phyloP scores from a whole-genome alignment of 129 eudicot genomes.

The Escallonia herrerae region DNA sequence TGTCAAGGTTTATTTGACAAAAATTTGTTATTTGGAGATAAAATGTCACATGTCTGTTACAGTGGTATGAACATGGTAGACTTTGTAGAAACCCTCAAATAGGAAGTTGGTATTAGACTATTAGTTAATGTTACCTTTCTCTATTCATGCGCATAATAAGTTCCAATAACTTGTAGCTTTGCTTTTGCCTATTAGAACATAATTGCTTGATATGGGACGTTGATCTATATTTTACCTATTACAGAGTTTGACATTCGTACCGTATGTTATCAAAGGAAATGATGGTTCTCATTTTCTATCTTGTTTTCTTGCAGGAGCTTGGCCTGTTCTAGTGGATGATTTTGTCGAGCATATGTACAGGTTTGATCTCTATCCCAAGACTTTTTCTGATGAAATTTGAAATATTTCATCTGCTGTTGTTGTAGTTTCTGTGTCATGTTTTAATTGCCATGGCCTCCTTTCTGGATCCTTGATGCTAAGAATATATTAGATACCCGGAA shows the following conservation, averaged over 20 bases:
- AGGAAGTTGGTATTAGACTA: too few relatives aligned
- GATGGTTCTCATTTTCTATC: background rate
- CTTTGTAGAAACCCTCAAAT: too few relatives aligned
- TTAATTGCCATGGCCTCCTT: background rate
- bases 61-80: too few relatives aligned
- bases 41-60: too few relatives aligned
- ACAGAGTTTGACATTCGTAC: background rate
- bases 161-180: too few relatives aligned
- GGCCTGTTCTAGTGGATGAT: conserved; percentile 90
- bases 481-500: background rate
- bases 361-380: conserved; percentile 24
- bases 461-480: background rate
- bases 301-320: conserved; percentile 63
- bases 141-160: too few relatives aligned
- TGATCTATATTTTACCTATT: background rate
- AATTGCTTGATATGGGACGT: background rate
- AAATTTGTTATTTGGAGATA: too few relatives aligned
- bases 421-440: background rate
- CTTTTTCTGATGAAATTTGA: background rate
- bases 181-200: background rate
- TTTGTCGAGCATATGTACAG: conserved; percentile 94
- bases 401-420: background rate
- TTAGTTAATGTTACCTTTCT: too few relatives aligned
- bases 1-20: too few relatives aligned
- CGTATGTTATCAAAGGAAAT: background rate